A percentile compares a stretch with the other conserved stretches of the same genome.
Conservation (phyloP, 129 eudicot genomes). For the Helianthus tuberosus region DNA sequence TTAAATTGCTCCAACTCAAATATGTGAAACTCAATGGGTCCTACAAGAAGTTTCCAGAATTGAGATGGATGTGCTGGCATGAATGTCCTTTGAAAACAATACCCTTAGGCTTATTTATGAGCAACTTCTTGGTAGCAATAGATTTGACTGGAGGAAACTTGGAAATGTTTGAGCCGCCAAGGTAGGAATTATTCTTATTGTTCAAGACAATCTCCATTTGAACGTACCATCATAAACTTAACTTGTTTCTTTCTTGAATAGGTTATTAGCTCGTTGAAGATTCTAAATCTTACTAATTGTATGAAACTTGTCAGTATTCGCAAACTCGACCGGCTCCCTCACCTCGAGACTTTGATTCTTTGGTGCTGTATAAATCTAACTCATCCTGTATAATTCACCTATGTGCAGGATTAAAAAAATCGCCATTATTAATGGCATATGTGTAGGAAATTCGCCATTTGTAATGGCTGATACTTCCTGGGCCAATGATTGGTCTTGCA, state of each 20-base stretch:
- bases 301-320: not conserved
- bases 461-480: too few relatives aligned
- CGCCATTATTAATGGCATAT: too few relatives aligned
- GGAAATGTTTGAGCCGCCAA: constrained; percentile 13
- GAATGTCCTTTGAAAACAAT: constrained; percentile 3
- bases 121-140: constrained; percentile 31
- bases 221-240: not conserved
- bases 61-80: constrained; percentile 42
- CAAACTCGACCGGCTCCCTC: constrained; percentile 12
- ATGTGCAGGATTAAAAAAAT: too few relatives aligned
- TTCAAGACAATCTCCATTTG: not conserved
- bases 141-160: constrained; percentile 33
- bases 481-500: too few relatives aligned
- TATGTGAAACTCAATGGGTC: constrained; percentile 20
- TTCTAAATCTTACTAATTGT: constrained; percentile 35
- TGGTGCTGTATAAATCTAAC: constrained; percentile 13
- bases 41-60: constrained; percentile 25
- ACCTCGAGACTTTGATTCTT: constrained; percentile 30
- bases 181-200: constrained; percentile 4
- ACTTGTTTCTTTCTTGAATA: not conserved
- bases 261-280: constrained; percentile 13
- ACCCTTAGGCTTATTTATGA: constrained; percentile 13
- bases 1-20: constrained; percentile 29
- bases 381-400: too few relatives aligned
- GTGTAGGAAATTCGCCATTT: too few relatives aligned